Conservation (phyloP, 139 green algal genomes). For the Chlamydomonas asymmetrica region DNA sequence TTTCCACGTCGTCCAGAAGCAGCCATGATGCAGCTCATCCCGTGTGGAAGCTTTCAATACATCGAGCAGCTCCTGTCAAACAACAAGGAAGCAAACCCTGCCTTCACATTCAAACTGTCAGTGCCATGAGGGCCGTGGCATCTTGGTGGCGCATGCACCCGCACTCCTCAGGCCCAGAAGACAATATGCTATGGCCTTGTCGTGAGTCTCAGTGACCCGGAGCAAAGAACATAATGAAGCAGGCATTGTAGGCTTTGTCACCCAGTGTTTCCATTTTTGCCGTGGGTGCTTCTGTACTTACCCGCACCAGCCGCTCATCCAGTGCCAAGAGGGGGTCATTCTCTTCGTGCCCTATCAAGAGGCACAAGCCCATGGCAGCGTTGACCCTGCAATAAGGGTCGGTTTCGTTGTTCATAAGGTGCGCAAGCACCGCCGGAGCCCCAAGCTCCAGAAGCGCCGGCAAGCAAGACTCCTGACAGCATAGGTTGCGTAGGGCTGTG, state of each 20-base stretch:
- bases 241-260: too few species aligned
- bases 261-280: too few species aligned
- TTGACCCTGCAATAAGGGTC: slow-evolving; percentile 38
- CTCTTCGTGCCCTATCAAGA: slow-evolving; percentile 41
- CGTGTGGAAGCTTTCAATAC: slow-evolving; percentile 9
- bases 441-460: slow-evolving; percentile 18
- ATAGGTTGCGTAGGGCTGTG: slow-evolving; percentile 33
- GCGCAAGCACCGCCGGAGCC: slow-evolving; percentile 26
- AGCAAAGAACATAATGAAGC: too few species aligned
- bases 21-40: slow-evolving; percentile 25
- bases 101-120: too few species aligned
- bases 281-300: too few species aligned
- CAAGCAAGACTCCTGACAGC: slow-evolving; percentile 1
- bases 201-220: too few species aligned
- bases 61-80: slow-evolving; percentile 31
- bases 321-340: slow-evolving; percentile 16
- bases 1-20: slow-evolving; percentile 41
- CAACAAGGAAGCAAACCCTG: too few species aligned
- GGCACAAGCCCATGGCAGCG: slow-evolving; percentile 31
- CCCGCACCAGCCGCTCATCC: slow-evolving; percentile 17
- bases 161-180: too few species aligned
- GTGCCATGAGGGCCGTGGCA: too few species aligned
- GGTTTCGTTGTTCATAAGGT: slow-evolving; percentile 23
- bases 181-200: too few species aligned
- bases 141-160: too few species aligned